Evolutionary conservation across 2,329 filamentous ascomycete species (phyloP), one percentile per base, ranked within the genome.

Genomic region (Aureobasidium lini): DNA sequence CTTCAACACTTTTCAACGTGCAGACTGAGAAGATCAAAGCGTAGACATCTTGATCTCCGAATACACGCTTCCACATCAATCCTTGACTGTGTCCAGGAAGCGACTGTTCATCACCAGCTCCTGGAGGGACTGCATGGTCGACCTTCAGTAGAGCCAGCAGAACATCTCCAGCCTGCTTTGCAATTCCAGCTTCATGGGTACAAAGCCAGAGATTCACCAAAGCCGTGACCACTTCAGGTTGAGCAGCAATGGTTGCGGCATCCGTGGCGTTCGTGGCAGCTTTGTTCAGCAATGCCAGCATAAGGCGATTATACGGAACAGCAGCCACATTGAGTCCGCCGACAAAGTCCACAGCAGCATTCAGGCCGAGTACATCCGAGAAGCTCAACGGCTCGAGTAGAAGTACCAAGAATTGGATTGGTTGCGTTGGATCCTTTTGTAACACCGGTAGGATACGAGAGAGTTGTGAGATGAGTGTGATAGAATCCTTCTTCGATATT

Each of bases 11-110:
- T 8, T 71, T 70, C 43, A 79, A 70, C 62, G 77, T 80, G 65
- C 80, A 84, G 54, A 79, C 73, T 32, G 78, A 76, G 69, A 83
- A 86, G 34, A 86, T 73, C 7, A 79, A 71, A 1, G 73, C 74
- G 64, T 84, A 84, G 6, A 86, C 77, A 65, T 84, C 77, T 60
- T 75, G 78, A 63, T 86, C 84, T 2, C 77, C 76, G 65, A 87
- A 86, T 0, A 86, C 64, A 16, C 84, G 79, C 66, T 82, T 79
- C 84, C 83, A 86, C 66, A 87, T 74, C 1, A 84, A 70, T 0
- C 79, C 80, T 63, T 81, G 78, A 4, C 78, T 77, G 48, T 65
- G 63, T 15, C 65, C 62, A 16, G 43, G 48, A 16, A 47, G 49
- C n/a, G 46, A 42, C n/a, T 29, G 34, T 7, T 65, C 72, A 61